Base-by-base conservation (phyloP, 2,329 filamentous ascomycete species). In the Cladosporium austrohemisphaericum region DNA sequence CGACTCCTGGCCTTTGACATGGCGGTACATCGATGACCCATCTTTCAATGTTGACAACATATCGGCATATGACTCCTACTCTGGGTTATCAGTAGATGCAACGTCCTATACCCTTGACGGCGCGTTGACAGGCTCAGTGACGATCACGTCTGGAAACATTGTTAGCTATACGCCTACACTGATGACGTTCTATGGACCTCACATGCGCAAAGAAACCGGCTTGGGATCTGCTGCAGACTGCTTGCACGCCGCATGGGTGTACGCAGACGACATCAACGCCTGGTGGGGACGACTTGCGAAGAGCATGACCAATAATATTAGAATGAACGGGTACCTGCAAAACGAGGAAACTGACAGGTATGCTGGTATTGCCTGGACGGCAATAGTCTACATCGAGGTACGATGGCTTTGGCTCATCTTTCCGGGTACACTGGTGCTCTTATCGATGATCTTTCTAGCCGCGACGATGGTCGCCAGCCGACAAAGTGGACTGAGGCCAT, bases 211-310 rank as follows among this genome's bases (percentile, higher is more conserved):
- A 13, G n/a, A 10, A n/a, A 19, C 16, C 16, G 33, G 33, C 22
- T 19, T 23, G 20, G 37, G 36, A 7, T 49, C 31, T 7, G 31
- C 20, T 7, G 36, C 18, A 3, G 46, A 41, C 20, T 40, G 46
- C 31, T 16, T 49, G n/a, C 46, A 41, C 19, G 36, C 46, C 10
- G 46, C 46, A 1, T 49, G 37, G 46, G 20, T 23, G 4, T 41
- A 49, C 19, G 36, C 29, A 3, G 46, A 40, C 14, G 46, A 41
- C 18, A 36, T 49, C 10, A 29, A 41, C 14, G 16, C 14, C 8
- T 49, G 46, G 46, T 49, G 46, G 38, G 46, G n/a, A 13, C 19
- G 46, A 26, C 32, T 49, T 19, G 46, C 36, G 18, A 49, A 49
- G 14, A 41, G 37, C 25, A 13, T 43, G 28, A 49, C 46, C 18